Conservation (phyloP, 1,284 basidiomycete genomes). For the Tilletia indica region DNA sequence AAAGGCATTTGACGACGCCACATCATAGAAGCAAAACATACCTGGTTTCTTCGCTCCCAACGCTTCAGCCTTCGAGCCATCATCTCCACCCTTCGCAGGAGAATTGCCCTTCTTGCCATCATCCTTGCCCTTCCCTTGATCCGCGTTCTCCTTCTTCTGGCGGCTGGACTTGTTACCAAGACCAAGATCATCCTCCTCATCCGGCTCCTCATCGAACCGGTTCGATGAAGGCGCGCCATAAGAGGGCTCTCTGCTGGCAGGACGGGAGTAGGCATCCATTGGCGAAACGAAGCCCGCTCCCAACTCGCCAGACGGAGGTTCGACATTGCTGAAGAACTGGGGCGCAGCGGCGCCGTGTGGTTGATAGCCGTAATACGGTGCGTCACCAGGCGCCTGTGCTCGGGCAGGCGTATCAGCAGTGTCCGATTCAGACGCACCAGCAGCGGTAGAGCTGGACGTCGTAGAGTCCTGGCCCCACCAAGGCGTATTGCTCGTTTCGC, state of each 20-base stretch:
- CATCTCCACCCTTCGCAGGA: conserved; percentile 34
- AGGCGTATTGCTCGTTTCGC: conserved; percentile 13
- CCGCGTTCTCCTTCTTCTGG: not conserved
- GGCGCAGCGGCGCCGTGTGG: conserved; percentile 42
- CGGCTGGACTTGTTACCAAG: conserved; percentile 69
- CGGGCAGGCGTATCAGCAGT: conserved; percentile 21
- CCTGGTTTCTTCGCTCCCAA: conserved; percentile 27
- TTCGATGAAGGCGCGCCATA: not conserved
- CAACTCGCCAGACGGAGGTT: conserved; percentile 36
- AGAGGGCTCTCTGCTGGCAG: not conserved
- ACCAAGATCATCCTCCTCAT: conserved; percentile 84
- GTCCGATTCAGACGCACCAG: conserved; percentile 20
- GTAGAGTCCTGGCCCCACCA: conserved; percentile 10
- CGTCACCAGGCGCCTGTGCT: conserved; percentile 25
- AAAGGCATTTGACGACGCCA: too few relatives aligned
- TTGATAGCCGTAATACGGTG: conserved; percentile 46
- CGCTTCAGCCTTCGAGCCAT: not conserved
- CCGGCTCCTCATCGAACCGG: conserved; percentile 59
- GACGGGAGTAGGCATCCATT: conserved; percentile 67
- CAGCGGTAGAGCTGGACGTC: not conserved
- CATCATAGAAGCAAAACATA: not conserved
- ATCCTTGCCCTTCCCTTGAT: not conserved
- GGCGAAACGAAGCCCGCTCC: conserved; percentile 70
- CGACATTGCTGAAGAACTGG: conserved; percentile 53
- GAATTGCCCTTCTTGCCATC: not conserved